These are phyloP conservation scores for Brassica balearica DNA, from an alignment of 441 rosid species.

Conservation along the genomic window DNA sequence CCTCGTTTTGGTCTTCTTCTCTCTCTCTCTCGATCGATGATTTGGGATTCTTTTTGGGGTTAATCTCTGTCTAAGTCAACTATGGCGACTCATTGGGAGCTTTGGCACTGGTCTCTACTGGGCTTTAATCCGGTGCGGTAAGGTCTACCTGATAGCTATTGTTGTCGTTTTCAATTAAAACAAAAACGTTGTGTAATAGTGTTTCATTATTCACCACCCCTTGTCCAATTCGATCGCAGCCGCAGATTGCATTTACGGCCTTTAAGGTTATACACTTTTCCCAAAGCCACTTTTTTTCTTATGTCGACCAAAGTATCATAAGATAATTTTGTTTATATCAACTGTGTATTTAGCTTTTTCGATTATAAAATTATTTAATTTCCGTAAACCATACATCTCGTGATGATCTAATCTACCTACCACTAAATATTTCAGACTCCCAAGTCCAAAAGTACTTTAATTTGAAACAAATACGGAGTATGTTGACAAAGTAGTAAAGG, in stretches of 20 bases:
- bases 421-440: neutral
- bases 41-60: constrained; percentile 10
- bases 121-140: neutral
- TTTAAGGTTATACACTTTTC: neutral
- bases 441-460: neutral
- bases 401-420: constrained; percentile 13
- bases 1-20: constrained; percentile 26
- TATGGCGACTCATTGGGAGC: constrained; percentile 39
- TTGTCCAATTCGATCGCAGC: constrained; percentile 6
- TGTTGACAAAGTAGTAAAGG: neutral
- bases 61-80: constrained; percentile 41
- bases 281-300: neutral
- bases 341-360: neutral
- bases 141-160: constrained; percentile 6
- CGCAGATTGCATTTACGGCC: constrained; percentile 5
- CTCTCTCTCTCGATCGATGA: neutral
- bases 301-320: neutral
- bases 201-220: neutral
- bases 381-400: constrained; percentile 13
- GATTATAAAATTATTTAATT: neutral
- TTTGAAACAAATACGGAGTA: neutral
- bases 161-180: constrained; percentile 33
- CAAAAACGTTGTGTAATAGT: neutral
- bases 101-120: constrained; percentile 23
- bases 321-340: neutral